Percentiles rank a stretch among this genome's conserved stretches.
Evolutionary conservation across 176 grass and related monocot genomes (phyloP).

Genomic region (Areca catechu): DNA sequence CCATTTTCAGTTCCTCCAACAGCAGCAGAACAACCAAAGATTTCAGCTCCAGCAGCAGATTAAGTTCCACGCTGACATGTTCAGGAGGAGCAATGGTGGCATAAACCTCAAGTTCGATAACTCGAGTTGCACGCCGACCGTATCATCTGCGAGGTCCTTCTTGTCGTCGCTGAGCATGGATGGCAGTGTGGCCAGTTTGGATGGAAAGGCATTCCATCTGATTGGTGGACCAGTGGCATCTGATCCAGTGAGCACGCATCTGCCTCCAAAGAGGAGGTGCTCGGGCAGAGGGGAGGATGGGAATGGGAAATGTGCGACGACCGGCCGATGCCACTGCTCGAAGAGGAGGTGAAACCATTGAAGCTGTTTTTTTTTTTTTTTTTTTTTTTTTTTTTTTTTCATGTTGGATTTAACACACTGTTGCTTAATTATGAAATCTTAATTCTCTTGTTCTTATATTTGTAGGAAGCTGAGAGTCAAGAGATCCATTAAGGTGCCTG

Average conservation of each 20-base stretch:
- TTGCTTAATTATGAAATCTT: neutral
- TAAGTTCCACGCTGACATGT: constrained; percentile 66
- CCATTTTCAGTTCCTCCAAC: constrained; percentile 39
- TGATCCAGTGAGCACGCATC: constrained; percentile 23
- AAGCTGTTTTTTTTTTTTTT: no score
- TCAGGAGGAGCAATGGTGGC: constrained; percentile 49
- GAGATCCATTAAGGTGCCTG: constrained; percentile 89
- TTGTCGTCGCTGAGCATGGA: constrained; percentile 79
- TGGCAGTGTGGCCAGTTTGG: constrained; percentile 54
- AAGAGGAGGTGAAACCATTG: constrained; percentile 53
- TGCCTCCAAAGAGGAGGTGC: constrained; percentile 41
- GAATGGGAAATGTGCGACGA: constrained; percentile 54
- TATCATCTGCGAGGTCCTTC: constrained; percentile 50
- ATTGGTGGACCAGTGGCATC: constrained; percentile 34
- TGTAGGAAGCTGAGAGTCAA: constrained; percentile 73
- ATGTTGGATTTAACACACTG: neutral
- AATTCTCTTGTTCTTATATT: neutral
- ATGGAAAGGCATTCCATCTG: constrained; percentile 59
- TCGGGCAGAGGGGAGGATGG: constrained; percentile 47
- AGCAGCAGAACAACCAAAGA: constrained; percentile 32
- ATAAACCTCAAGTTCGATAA: constrained; percentile 67
- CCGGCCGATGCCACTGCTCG: constrained; percentile 71
- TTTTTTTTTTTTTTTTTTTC: no score
- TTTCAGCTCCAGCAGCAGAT: constrained; percentile 39
- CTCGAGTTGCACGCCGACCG: constrained; percentile 26